A percentile compares a stretch with the other conserved stretches of the same genome.
phyloP scores from a whole-genome alignment of 176 grass and related monocot genomes.

The bread wheat (Triticum aestivum) region DNA sequence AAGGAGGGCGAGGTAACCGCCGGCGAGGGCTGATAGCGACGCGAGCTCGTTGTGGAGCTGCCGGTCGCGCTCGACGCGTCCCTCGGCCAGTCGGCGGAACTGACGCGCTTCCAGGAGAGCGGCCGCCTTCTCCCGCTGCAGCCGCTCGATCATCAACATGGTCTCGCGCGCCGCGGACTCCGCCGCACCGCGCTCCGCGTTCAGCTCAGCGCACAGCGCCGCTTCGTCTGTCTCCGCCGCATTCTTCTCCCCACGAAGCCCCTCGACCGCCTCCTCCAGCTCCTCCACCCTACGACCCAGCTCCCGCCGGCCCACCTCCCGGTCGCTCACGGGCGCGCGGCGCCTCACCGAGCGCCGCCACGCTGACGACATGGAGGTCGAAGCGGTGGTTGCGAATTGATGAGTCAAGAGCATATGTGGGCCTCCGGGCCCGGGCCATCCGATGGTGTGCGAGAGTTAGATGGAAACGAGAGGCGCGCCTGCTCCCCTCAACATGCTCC shows the following conservation, averaged over 20 bases:
- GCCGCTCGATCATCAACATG: conserved; percentile 59
- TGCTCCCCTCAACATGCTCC: no score
- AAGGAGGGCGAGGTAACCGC: conserved; percentile 35
- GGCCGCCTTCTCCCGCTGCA: conserved; percentile 61
- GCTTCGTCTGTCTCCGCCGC: conserved; percentile 27
- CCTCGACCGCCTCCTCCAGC: background rate
- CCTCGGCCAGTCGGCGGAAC: conserved; percentile 45
- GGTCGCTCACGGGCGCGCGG: no score
- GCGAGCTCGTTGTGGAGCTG: conserved; percentile 39
- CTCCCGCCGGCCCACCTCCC: no score
- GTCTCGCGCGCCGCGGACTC: conserved; percentile 43
- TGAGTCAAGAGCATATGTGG: no score
- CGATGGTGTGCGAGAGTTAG: background rate
- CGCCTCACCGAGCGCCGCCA: no score
- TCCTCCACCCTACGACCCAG: background rate
- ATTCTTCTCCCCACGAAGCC: conserved; percentile 33
- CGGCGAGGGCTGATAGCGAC: conserved; percentile 1
- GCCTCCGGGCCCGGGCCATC: background rate
- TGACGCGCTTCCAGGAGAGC: conserved; percentile 52
- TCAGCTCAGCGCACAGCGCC: conserved; percentile 31
- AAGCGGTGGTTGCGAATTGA: no score
- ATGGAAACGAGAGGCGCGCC: background rate
- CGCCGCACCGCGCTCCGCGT: conserved; percentile 43
- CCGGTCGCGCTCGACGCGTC: conserved; percentile 20
- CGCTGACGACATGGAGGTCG: no score